Evolutionary conservation across 768 basidiomycete genomes (phyloP), one percentile per base, ranked within the genome.

Genomic region (Artomyces pyxidatus): DNA sequence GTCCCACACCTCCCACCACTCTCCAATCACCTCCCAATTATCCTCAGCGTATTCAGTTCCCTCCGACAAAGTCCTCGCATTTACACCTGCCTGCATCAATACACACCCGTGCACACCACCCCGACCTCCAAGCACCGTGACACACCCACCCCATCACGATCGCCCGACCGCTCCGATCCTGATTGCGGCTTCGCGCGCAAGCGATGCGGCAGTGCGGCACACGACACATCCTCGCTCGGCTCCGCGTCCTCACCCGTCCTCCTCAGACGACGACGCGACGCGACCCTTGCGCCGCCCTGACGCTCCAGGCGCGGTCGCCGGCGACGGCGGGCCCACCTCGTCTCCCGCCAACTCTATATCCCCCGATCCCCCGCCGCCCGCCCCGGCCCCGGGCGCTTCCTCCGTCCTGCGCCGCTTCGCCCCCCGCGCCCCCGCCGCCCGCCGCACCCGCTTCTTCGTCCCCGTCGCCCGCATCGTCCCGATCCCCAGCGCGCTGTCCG

Each of bases 381-480:
- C 32, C 32, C 54, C 4, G 58, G 47, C 21, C 57, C 61, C 47
- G 59, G 41, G 64, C 43, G 63, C 61, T 14, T 26, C 25, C 14
- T 28, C 60, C 59, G 39, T 65, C 59, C 26, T 53, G 50, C 47
- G 54, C 51, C 9, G 49, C 42, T 17, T 45, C 25, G 16, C 27
- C 2, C 43, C 48, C 42, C 49, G 39, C 63, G 62, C 45, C 63
- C 58, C 58, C 66, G 68, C 55, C 64, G 62, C 57, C 70, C 71
- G 55, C 54, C 59, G 49, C 68, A 64, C 53, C 49, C 63, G 49
- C 63, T 63, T 78, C 68, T 77, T 78, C 32, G 73, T 77, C 35
- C 75, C 78, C 22, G 61, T 64, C 11, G 72, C 69, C 4, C 64
- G 68, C 67, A 79, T 77, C 48, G 73, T 70, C 4, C 71, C 75